These are phyloP conservation scores for Calonectria multiphialidica DNA, from an alignment of 2,329 filamentous ascomycete genomes.

Conservation along the genomic window DNA sequence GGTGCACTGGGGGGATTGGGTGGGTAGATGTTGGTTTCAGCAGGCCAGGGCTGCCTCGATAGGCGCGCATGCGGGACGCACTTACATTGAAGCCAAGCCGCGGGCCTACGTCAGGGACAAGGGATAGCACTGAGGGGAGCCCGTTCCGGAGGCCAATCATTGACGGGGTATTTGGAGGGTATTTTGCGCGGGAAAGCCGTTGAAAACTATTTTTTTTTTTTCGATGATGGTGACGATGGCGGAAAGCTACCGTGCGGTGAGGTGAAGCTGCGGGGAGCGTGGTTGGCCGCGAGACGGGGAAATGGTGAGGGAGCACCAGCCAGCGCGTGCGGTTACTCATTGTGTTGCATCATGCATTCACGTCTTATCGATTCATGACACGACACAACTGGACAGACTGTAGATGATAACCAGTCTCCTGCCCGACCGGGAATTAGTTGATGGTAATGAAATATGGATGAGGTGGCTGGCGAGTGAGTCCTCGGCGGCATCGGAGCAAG, in stretches of 20 bases:
- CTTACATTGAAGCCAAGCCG: conserved; percentile 22
- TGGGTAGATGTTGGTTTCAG: conserved; percentile 26
- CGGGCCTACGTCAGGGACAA: conserved; percentile 31
- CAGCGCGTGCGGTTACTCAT: conserved; percentile 30
- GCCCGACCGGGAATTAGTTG: conserved; percentile 34
- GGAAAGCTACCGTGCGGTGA: conserved; percentile 24
- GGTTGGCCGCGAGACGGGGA: not conserved
- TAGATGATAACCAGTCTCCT: conserved; percentile 25
- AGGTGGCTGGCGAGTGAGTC: conserved; percentile 21
- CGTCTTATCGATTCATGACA: conserved; percentile 31
- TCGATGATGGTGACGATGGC: conserved; percentile 11
- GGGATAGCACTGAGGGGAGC: conserved; percentile 24
- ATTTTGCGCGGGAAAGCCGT: conserved; percentile 10
- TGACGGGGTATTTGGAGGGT: conserved; percentile 30
- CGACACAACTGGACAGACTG: conserved; percentile 10
- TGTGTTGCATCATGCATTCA: conserved; percentile 23
- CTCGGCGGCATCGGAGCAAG: conserved; percentile 34
- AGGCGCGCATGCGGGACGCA: conserved; percentile 33
- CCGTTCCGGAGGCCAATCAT: conserved; percentile 36
- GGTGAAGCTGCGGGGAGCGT: conserved; percentile 5
- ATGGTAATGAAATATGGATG: conserved; percentile 32
- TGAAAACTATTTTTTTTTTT: conserved; percentile 13
- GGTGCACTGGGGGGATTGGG: not conserved
- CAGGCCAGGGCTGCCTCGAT: conserved; percentile 25
- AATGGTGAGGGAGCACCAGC: not conserved